Evolutionary conservation across 2,329 filamentous ascomycete species (phyloP), one percentile per base, ranked within the genome.

Genomic region (Neophaeococcomyces mojaviensis): DNA sequence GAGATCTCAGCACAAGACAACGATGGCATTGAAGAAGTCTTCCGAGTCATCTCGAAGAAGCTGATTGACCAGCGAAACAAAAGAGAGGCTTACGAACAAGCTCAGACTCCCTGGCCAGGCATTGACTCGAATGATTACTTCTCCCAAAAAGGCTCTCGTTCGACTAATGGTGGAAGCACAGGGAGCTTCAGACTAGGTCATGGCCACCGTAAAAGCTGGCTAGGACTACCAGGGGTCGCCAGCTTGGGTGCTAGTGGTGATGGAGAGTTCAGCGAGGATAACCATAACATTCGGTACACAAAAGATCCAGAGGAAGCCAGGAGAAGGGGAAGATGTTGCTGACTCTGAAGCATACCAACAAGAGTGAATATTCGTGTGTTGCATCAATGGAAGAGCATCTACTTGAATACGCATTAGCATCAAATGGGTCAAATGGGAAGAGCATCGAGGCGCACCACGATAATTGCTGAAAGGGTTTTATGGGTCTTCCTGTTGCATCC

Each of bases 1-100:
- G 92, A 98, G 69, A 90, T 98, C 61, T 89, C 83, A 56, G 89
- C 90, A 39, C 90, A 94, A 71, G 88, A 84, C 59, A 89, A 89
- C 47, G 89, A 96, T 70, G 90, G 90, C 15, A 89, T 98, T 15
- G 92, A 97, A 58, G 92, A 97, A 66, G 88, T 98, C 0, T 97
- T 97, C 59, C 78, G 90, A 1, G 87, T 94, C 20, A 84, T 88
- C 37, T 92, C 89, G 7, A 74, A 94, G 58, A 94, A 94, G 68
- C 67, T 84, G 15, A 81, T 83, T 4, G 90, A 96, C 68, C 78
- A 90, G 59, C 70, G 74, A 49, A 71, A 82, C 35, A 72, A 72
- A 47, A 72, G 70, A 37, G 61, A 74, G 12, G 75, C 77, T 49
- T 67, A 70, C 12, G 74, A 76, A 43, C 61, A 69, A 15, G 52